phyloP scores from a whole-genome alignment of 176 grass and related monocot genomes.

The Miscanthus lutarioriparius region DNA sequence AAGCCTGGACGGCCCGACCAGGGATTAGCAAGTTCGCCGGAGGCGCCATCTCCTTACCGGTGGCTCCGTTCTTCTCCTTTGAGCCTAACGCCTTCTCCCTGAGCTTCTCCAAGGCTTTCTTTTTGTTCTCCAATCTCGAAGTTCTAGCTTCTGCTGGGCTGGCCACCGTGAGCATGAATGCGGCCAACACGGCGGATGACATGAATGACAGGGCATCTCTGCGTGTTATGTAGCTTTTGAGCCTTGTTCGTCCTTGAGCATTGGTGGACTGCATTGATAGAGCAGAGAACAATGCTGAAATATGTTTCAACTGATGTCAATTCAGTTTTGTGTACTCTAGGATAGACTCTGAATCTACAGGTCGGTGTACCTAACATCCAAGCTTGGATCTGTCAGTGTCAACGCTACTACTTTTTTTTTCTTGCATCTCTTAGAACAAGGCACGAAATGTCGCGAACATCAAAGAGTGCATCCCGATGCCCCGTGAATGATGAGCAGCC shows the following conservation, averaged over 20 bases:
- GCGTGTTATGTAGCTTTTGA: conserved; percentile 36
- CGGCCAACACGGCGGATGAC: conserved; percentile 36
- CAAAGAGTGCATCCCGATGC: too few species aligned
- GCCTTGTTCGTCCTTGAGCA: conserved; percentile 16
- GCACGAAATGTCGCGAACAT: too few species aligned
- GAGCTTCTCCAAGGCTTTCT: conserved; percentile 66
- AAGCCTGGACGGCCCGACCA: conserved; percentile 34
- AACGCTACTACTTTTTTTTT: too few species aligned
- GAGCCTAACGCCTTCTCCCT: conserved; percentile 56
- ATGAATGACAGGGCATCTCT: conserved; percentile 64
- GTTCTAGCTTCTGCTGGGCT: conserved; percentile 43
- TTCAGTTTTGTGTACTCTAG: not conserved
- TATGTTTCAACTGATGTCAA: not conserved
- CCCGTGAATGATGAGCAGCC: too few species aligned
- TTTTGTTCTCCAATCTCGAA: conserved; percentile 60
- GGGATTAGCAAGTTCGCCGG: conserved; percentile 38
- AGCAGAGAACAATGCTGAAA: not conserved
- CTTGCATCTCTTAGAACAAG: too few species aligned
- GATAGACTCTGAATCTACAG: not conserved
- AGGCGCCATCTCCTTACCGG: conserved; percentile 31
- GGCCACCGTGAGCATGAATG: conserved; percentile 13
- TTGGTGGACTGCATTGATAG: conserved; percentile 5
- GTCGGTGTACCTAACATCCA: not conserved
- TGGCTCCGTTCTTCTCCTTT: conserved; percentile 10
- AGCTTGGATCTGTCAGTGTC: not conserved